Evolutionary conservation across 2,329 filamentous ascomycete genomes (phyloP).

Genomic region (Phaeosphaeriaceae sp.): DNA sequence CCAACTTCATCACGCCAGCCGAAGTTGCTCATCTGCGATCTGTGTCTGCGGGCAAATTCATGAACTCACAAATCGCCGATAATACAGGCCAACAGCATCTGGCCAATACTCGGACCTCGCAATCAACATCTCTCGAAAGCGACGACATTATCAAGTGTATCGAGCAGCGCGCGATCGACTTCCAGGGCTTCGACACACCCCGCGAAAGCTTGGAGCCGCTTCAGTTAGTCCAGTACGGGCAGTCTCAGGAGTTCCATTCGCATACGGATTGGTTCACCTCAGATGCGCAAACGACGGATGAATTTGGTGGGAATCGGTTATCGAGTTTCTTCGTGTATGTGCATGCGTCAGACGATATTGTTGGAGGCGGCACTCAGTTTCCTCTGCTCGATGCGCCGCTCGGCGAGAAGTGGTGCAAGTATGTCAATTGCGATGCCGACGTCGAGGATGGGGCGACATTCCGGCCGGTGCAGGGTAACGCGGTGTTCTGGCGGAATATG

Average conservation of each 20-base stretch:
- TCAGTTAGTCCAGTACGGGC: conserved; percentile 55
- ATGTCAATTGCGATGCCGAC: conserved; percentile 58
- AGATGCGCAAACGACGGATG: conserved; percentile 20
- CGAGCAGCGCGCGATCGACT: conserved; percentile 62
- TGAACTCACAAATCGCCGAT: conserved; percentile 30
- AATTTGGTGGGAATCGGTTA: conserved; percentile 48
- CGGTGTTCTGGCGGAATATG: conserved; percentile 68
- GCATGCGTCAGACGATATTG: conserved; percentile 49
- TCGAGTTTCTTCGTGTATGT: conserved; percentile 70
- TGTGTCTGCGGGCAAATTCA: conserved; percentile 53
- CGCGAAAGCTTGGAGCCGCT: conserved; percentile 61
- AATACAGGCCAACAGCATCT: conserved; percentile 27
- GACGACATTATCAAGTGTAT: conserved; percentile 62
- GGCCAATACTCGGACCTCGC: conserved; percentile 28
- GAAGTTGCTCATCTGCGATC: conserved; percentile 60
- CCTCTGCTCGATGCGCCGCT: conserved; percentile 57
- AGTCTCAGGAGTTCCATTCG: conserved; percentile 62
- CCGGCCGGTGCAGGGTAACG: conserved; percentile 63
- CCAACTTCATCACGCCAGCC: conserved; percentile 58
- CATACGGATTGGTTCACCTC: conserved; percentile 64
- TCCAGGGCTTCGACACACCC: conserved; percentile 61
- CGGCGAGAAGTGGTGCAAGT: conserved; percentile 61
- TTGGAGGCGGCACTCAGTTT: conserved; percentile 67
- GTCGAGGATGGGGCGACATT: conserved; percentile 61
- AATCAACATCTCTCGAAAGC: conserved; percentile 30